Evolutionary conservation across 108 stramenopile genomes (phyloP).

Genomic region (Skeletonema potamos): DNA sequence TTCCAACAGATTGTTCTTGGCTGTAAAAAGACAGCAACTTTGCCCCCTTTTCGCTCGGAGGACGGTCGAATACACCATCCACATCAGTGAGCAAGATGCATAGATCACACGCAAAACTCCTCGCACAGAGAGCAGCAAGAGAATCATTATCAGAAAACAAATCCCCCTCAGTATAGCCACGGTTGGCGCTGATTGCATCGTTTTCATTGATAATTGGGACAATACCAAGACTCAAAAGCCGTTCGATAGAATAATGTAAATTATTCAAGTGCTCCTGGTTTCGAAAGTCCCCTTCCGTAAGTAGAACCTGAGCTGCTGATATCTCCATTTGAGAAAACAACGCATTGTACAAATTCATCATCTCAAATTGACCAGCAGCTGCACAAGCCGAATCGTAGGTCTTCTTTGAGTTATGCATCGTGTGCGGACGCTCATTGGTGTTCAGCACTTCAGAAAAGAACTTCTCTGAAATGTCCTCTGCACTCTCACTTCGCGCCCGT

Average conservation of each 20-base stretch:
- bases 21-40: slow-evolving; percentile 69
- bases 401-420: slow-evolving; percentile 70
- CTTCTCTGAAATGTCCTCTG: slow-evolving; percentile 6
- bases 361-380: slow-evolving; percentile 97
- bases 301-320: slow-evolving; percentile 85
- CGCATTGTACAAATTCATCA: slow-evolving; percentile 94
- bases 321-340: slow-evolving; percentile 89
- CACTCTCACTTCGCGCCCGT: slow-evolving; percentile 16
- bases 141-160: slow-evolving; percentile 97
- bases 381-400: slow-evolving; percentile 93
- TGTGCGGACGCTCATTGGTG: slow-evolving; percentile 50
- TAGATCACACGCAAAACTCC: slow-evolving; percentile 83
- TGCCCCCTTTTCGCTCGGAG: slow-evolving; percentile 78
- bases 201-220: slow-evolving; percentile 98
- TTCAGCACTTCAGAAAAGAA: slow-evolving; percentile 53
- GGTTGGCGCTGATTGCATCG: slow-evolving; percentile 93
- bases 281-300: slow-evolving; percentile 89
- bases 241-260: slow-evolving; percentile 80
- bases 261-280: slow-evolving; percentile 70
- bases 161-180: slow-evolving; percentile 84
- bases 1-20: slow-evolving; percentile 60
- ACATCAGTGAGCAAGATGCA: slow-evolving; percentile 94
- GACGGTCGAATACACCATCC: slow-evolving; percentile 91
- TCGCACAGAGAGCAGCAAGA: slow-evolving; percentile 89
- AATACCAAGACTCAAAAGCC: slow-evolving; percentile 86